These are phyloP conservation scores for Apiotrichum gamsii DNA, from an alignment of 1,284 basidiomycete species.

Conservation along the genomic window DNA sequence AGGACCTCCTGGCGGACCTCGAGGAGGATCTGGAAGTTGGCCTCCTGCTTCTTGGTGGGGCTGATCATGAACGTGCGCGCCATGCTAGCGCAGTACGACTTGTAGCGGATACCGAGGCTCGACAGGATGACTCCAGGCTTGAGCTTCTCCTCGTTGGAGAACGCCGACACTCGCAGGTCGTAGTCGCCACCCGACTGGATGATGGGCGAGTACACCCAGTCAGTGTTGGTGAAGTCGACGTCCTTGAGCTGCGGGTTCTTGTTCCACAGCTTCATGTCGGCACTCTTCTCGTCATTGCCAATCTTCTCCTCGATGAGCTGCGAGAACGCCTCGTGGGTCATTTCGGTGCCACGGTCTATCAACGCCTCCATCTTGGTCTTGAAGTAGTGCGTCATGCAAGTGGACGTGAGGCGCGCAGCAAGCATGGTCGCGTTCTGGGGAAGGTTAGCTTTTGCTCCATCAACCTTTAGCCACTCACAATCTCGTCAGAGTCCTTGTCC, in stretches of 20 bases:
- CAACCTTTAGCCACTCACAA: conserved; percentile 54
- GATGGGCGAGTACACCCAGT: conserved; percentile 92
- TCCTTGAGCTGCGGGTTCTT: conserved; percentile 66
- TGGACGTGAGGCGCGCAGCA: conserved; percentile 75
- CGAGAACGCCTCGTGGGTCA: conserved; percentile 79
- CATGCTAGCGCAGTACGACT: conserved; percentile 85
- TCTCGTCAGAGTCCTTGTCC: conserved; percentile 83
- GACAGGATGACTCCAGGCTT: conserved; percentile 88
- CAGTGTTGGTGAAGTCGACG: conserved; percentile 77
- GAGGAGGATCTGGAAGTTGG: conserved; percentile 71
- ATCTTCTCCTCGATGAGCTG: conserved; percentile 64
- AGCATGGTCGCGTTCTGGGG: conserved; percentile 67
- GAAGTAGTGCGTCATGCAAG: conserved; percentile 77
- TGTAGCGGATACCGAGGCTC: conserved; percentile 84
- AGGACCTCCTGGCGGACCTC: conserved; percentile 73
- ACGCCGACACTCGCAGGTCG: conserved; percentile 78
- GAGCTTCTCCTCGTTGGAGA: conserved; percentile 75
- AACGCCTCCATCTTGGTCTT: conserved; percentile 83
- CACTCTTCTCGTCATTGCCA: conserved; percentile 77
- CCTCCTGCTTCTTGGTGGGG: conserved; percentile 87
- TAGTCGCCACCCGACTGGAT: conserved; percentile 92
- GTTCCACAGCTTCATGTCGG: conserved; percentile 83
- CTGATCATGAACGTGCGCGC: conserved; percentile 92
- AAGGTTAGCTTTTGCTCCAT: conserved; percentile 5
- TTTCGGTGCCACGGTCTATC: conserved; percentile 82